A percentile compares a stretch with the other conserved stretches of the same genome.
Evolutionary conservation across 2,329 filamentous ascomycete genomes (phyloP).

Genomic region (Eutypella sp.): DNA sequence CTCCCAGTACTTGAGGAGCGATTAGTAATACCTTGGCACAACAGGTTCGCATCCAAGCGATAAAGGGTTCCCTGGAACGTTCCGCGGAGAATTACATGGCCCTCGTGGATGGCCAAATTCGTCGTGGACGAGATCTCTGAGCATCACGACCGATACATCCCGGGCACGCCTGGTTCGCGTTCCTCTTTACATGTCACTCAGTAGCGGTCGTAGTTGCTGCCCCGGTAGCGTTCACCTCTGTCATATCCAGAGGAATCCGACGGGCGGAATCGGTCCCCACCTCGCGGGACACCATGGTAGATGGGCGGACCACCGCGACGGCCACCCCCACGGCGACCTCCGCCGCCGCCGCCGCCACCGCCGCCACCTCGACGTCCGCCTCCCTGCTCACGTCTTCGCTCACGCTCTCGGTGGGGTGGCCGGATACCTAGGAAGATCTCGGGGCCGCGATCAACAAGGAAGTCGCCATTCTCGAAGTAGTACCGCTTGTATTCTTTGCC

Average conservation of each 20-base stretch:
- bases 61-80: no score
- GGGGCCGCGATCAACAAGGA: constrained; percentile 66
- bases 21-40: no score
- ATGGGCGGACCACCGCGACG: constrained; percentile 24
- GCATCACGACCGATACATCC: no score
- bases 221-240: constrained; percentile 11
- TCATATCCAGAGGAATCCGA: constrained; percentile 14
- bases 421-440: constrained; percentile 64
- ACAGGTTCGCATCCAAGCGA: no score
- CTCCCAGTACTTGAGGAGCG: no score
- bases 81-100: no score
- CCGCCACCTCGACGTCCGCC: constrained; percentile 22
- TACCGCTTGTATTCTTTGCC: constrained; percentile 61
- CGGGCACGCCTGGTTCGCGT: no score
- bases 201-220: constrained; percentile 7
- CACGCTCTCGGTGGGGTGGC: constrained; percentile 50
- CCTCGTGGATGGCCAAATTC: no score
- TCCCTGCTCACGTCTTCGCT: constrained; percentile 34
- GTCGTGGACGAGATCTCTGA: no score
- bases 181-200: not conserved
- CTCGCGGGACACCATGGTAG: constrained; percentile 26
- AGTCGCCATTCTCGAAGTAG: constrained; percentile 63
- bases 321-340: constrained; percentile 15
- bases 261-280: constrained; percentile 29
- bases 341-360: constrained; percentile 7